Evolutionary conservation across 2,329 filamentous ascomycete species (phyloP), one percentile per base, ranked within the genome.

Genomic region (Pseudogymnoascus sp.): DNA sequence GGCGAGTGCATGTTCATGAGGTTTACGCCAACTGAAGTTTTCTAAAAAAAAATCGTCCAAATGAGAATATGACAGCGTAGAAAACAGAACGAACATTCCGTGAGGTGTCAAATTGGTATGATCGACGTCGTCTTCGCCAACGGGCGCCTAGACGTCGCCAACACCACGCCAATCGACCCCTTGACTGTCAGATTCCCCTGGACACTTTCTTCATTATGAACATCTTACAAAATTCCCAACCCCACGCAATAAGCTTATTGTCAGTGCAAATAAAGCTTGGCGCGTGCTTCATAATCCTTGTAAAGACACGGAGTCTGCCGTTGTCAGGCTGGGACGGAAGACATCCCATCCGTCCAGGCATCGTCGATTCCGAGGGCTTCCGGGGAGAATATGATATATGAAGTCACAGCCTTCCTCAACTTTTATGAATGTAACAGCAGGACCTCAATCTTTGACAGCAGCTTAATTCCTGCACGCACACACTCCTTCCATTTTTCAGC

Each of bases 171-270:
- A 25, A 7, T 13, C 21, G 42, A 48, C 42, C 42, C 42, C 42
- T 48, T 45, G 42, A 27, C 42, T 48, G 42, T 48, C 12, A 48
- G 13, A 29, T n/a, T 29, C 21, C 42, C 42, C 42, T 13, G 7
- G 42, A n/a, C 25, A 48, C 29, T 48, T 48, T 48, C 42, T 29
- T 48, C 42, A 29, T 9, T 29, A 27, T 48, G 42, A 48, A 48
- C 42, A 48, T 7, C 18, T 31, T 31, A 27, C 27, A 8, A 52
- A 31, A 52, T 52, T 15, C n/a, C 13, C 25, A 52, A 52, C 45
- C 27, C 45, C 45, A 52, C 45, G 45, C 27, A 52, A 52, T 52
- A 52, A 52, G 45, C 45, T 52, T 52, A 52, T 31, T 52, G 25
- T 15, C 45, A 52, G 25, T 15, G 7, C 10, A 5, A 31, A 10